Conservation (phyloP, 1,139 yeast genomes). For the Trichomonascaceae sp. region DNA sequence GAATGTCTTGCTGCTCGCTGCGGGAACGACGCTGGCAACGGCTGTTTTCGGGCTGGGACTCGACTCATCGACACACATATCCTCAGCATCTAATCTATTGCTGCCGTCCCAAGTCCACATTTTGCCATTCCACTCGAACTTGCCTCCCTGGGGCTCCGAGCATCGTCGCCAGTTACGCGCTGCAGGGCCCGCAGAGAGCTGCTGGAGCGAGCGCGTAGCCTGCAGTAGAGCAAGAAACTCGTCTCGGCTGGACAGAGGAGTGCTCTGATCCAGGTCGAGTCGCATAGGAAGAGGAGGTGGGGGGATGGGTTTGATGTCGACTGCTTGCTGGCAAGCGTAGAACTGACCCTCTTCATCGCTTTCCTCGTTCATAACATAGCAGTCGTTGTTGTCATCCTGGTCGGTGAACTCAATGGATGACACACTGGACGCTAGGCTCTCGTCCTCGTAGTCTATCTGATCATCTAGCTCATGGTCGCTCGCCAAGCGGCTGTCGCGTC, state of each 20-base stretch:
- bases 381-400: neutral
- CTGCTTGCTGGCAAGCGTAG: too few relatives aligned
- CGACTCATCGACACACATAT: too few relatives aligned
- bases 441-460: conserved; percentile 1
- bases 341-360: neutral
- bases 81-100: conserved; percentile 13
- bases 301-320: neutral
- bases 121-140: conserved; percentile 28
- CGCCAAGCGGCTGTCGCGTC: neutral
- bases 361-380: neutral
- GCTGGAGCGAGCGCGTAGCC: conserved; percentile 30
- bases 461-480: conserved; percentile 4
- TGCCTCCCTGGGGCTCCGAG: conserved; percentile 17
- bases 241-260: conserved; percentile 17
- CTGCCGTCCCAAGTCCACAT: conserved; percentile 30
- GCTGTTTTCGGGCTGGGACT: too few relatives aligned
- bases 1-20: too few relatives aligned
- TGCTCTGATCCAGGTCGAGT: conserved; percentile 13
- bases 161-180: conserved; percentile 15
- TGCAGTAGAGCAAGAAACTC: conserved; percentile 28
- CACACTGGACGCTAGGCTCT: too few relatives aligned
- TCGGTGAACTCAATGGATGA: too few relatives aligned
- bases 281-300: conserved; percentile 18
- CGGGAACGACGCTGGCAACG: too few relatives aligned
- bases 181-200: conserved; percentile 20